These are phyloP conservation scores for Aspergillus novoparasiticus DNA, from an alignment of 2,329 filamentous ascomycete genomes.

Conservation along the genomic window DNA sequence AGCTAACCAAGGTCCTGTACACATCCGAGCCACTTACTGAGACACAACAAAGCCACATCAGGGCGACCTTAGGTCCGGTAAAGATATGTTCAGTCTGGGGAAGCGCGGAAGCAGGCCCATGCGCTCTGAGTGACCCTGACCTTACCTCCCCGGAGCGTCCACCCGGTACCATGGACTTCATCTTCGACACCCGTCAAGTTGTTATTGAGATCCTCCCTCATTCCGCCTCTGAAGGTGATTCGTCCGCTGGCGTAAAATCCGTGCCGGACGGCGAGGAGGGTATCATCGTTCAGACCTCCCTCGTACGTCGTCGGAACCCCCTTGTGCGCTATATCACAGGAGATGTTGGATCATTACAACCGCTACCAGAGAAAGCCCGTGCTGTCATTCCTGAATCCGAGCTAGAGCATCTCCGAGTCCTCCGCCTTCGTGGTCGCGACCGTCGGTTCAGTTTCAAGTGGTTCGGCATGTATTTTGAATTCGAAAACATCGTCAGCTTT, in stretches of 20 bases:
- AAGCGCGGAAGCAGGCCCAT: conserved; percentile 49
- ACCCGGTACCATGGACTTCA: conserved; percentile 34
- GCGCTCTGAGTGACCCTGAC: conserved; percentile 35
- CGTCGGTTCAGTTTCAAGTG: conserved; percentile 48
- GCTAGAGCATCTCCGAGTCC: conserved; percentile 32
- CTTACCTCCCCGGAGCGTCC: conserved; percentile 24
- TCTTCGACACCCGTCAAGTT: conserved; percentile 43
- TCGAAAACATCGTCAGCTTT: conserved; percentile 30
- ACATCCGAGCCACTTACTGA: conserved; percentile 46
- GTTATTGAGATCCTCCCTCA: conserved; percentile 42
- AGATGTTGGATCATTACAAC: conserved; percentile 46
- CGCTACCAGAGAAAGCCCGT: conserved; percentile 27
- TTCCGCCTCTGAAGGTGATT: conserved; percentile 8
- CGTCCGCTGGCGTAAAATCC: background rate
- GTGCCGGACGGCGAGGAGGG: conserved; percentile 40
- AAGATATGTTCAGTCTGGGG: conserved; percentile 46
- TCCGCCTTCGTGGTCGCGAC: conserved; percentile 48
- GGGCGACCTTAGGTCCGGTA: conserved; percentile 31
- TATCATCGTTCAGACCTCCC: conserved; percentile 46
- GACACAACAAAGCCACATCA: conserved; percentile 37
- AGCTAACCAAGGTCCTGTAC: conserved; percentile 47
- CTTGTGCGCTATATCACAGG: conserved; percentile 49
- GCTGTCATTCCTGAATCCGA: conserved; percentile 22
- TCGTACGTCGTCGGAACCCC: conserved; percentile 47
- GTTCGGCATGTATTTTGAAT: conserved; percentile 44